Conservation (phyloP, 1,284 basidiomycete genomes). For the Taiwanofungus camphoratus region DNA sequence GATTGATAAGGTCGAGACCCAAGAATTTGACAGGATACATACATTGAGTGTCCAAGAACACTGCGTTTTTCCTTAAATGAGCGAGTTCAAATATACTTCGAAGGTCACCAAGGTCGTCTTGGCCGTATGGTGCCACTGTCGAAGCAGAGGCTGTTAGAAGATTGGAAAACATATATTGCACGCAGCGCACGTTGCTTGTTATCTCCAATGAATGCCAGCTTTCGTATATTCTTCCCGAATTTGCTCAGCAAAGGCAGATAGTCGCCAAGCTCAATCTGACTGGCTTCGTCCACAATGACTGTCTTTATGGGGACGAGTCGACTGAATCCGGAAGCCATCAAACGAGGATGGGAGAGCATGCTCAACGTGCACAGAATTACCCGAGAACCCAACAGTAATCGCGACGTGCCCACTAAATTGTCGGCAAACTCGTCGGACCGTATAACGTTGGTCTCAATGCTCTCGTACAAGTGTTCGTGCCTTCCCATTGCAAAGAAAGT, state of each 20-base stretch:
- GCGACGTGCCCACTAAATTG: slow-evolving; percentile 12
- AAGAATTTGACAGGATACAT: slow-evolving; percentile 9
- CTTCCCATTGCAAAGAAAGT: too few species aligned
- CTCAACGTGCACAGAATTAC: slow-evolving; percentile 65
- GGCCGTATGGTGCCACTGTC: slow-evolving; percentile 45
- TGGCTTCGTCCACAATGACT: slow-evolving; percentile 43
- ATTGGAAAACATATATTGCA: neutral
- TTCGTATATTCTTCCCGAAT: slow-evolving; percentile 25
- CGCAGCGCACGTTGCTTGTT: slow-evolving; percentile 37
- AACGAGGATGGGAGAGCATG: slow-evolving; percentile 50
- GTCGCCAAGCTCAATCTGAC: slow-evolving; percentile 40
- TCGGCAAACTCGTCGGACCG: slow-evolving; percentile 39
- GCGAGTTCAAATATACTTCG: slow-evolving; percentile 42
- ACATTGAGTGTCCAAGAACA: slow-evolving; percentile 44
- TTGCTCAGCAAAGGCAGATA: slow-evolving; percentile 32
- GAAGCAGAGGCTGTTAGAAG: neutral
- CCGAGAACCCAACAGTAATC: slow-evolving; percentile 31
- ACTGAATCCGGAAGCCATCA: slow-evolving; percentile 15
- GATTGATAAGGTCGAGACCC: neutral
- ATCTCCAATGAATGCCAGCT: slow-evolving; percentile 42
- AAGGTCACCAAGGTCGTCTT: slow-evolving; percentile 33
- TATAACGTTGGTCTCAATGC: slow-evolving; percentile 40
- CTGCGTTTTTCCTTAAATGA: slow-evolving; percentile 30
- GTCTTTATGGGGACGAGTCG: slow-evolving; percentile 35
- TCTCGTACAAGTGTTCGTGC: slow-evolving; percentile 64